These are phyloP conservation scores for Colletotrichum destructivum DNA, from an alignment of 2,329 filamentous ascomycete species.

Conservation along the genomic window DNA sequence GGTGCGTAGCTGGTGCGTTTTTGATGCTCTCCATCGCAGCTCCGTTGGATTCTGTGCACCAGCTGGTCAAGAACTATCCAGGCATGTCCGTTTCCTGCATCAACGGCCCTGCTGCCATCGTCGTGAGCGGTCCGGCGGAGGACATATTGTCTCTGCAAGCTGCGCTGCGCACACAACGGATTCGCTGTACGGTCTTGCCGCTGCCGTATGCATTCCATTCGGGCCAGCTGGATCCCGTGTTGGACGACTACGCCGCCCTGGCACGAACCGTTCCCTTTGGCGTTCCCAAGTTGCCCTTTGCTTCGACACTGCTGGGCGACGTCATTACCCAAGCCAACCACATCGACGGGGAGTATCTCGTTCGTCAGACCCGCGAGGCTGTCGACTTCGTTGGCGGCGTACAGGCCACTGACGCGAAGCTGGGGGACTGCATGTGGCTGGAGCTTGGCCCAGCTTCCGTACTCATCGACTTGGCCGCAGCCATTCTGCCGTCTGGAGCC, in stretches of 20 bases:
- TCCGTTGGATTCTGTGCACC: conserved; percentile 65
- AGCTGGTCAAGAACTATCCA: conserved; percentile 62
- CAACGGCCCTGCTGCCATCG: conserved; percentile 82
- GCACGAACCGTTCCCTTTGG: conserved; percentile 55
- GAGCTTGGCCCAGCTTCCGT: no score
- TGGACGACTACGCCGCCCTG: conserved; percentile 70
- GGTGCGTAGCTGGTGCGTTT: conserved; percentile 77
- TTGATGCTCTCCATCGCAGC: conserved; percentile 68
- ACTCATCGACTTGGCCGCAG: no score
- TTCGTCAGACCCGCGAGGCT: no score
- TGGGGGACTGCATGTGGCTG: no score
- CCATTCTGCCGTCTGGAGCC: no score
- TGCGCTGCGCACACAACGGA: conserved; percentile 47
- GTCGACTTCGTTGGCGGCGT: no score
- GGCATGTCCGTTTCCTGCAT: conserved; percentile 72
- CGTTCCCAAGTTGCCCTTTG: conserved; percentile 69
- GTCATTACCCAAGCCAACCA: no score
- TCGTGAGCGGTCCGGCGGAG: conserved; percentile 67
- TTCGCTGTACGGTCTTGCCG: conserved; percentile 61
- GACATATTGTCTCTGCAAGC: conserved; percentile 62
- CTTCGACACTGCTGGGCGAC: conserved; percentile 75
- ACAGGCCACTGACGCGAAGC: no score
- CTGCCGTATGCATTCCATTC: conserved; percentile 70
- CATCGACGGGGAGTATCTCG: no score
- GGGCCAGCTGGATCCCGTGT: conserved; percentile 66